Evolutionary conservation across 2,329 filamentous ascomycete species (phyloP).

Genomic region (Coleophoma eucalyptorum): DNA sequence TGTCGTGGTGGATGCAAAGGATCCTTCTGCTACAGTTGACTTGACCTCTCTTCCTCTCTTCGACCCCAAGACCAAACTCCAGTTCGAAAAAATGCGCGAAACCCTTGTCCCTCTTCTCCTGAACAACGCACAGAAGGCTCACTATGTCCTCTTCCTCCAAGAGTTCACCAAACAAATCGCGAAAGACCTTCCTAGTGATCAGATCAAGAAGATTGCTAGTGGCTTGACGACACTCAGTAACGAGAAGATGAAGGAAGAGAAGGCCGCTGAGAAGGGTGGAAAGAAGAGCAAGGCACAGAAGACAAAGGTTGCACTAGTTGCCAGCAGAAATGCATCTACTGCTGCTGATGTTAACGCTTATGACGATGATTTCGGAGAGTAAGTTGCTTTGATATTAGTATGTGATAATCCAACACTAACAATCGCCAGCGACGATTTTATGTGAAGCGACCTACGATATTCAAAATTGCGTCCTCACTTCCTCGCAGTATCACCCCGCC

Average conservation of each 20-base stretch:
- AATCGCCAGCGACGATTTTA: constrained; percentile 60
- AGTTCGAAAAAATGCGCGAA: constrained; percentile 78
- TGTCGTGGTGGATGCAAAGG: constrained; percentile 66
- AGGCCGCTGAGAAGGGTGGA: constrained; percentile 84
- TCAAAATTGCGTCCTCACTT: constrained; percentile 6
- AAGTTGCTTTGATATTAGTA: constrained; percentile 38
- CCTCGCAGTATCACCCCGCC: constrained; percentile 4
- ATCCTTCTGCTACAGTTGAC: constrained; percentile 78
- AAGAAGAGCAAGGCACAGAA: constrained; percentile 98
- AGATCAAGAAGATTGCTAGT: constrained; percentile 95
- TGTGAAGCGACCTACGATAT: constrained; percentile 46
- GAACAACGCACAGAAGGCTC: constrained; percentile 77
- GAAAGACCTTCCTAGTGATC: constrained; percentile 83
- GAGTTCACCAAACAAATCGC: constrained; percentile 86
- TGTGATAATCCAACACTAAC: constrained; percentile 12
- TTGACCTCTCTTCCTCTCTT: constrained; percentile 78
- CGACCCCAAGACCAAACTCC: constrained; percentile 80
- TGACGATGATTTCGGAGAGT: constrained; percentile 84
- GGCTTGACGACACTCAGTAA: constrained; percentile 86
- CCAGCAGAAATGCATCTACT: constrained; percentile 50
- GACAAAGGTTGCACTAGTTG: constrained; percentile 82
- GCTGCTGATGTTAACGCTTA: constrained; percentile 73
- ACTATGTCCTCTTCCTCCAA: constrained; percentile 85
- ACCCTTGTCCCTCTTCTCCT: constrained; percentile 76
- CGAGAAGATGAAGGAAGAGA: constrained; percentile 99